These are phyloP conservation scores for Pythium plurisporium DNA, from an alignment of 352 stramenopile genomes.

Conservation along the genomic window DNA sequence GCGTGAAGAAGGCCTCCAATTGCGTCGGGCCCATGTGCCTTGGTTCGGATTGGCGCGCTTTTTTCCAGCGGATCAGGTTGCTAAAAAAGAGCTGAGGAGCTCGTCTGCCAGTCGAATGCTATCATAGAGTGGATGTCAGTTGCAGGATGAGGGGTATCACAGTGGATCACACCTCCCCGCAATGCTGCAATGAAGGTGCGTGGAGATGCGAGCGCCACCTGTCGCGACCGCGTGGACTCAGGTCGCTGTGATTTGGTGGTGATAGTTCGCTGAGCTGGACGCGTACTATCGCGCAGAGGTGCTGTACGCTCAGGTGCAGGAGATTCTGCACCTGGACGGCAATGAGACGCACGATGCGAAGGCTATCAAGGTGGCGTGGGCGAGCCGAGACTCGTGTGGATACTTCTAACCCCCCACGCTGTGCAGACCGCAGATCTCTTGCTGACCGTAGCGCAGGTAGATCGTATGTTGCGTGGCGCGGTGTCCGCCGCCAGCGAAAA, in stretches of 20 bases:
- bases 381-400: too few species aligned
- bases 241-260: too few species aligned
- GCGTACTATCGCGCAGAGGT: constrained; percentile 32
- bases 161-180: too few species aligned
- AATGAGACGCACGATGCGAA: constrained; percentile 7
- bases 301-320: constrained; percentile 29
- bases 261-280: constrained; percentile 17
- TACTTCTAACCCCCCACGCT: too few species aligned
- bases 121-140: constrained; percentile 9
- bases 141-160: neutral
- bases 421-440: constrained; percentile 25
- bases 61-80: constrained; percentile 1
- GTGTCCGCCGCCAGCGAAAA: neutral
- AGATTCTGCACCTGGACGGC: constrained; percentile 24
- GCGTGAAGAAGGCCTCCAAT: constrained; percentile 65
- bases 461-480: constrained; percentile 23
- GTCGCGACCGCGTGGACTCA: too few species aligned
- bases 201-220: too few species aligned
- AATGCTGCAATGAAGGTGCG: neutral
- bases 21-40: constrained; percentile 16
- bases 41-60: constrained; percentile 9
- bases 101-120: neutral
- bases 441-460: constrained; percentile 26
- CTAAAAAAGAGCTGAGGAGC: neutral
- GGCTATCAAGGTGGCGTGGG: constrained; percentile 6